Evolutionary conservation across 148 eudicot genomes (phyloP), one percentile per base, ranked within the genome.

Genomic region (Fagopyrum homotropicum): DNA sequence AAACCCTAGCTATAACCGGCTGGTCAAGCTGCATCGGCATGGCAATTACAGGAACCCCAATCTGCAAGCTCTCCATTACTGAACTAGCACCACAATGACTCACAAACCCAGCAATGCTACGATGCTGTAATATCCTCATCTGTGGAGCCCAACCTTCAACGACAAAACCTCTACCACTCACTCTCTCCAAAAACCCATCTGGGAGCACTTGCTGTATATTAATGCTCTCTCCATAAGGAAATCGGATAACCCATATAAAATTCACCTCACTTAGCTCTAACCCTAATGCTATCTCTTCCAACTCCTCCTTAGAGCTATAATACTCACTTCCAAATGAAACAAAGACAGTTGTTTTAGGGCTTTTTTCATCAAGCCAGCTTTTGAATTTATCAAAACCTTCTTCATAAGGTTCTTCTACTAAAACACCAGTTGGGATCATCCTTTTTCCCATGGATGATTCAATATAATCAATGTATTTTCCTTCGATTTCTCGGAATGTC

Each of bases 21-120:
- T 74, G 69, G 50, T 74, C 76, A 7, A 74, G 15, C 4, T 74
- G 76, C 48, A 55, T 56, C 5, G 76, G 76, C 76, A 74, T 74
- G 11, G 76, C 69, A 10, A 56, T 55, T 40, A 74, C 43, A 9
- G 76, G 76, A 19, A 74, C 49, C 26, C 76, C 68, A 14, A 74
- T 49, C 57, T 40, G 56, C 76, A 74, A 35, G 26, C 76, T 55
- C 44, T 74, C 76, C 68, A 74, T 6, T 17, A 54, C 48, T 16
- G 69, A 74, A 68, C 51, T 56, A 66, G 50, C 56, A 14, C 76
- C 76, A 40, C 76, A 74, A 12, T 56, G 76, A 6, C 66, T 73
- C 15, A 73, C 76, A 7, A 73, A 73, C 63, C 63, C 76, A 0
- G 64, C 76, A 15, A 73, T 16, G 49, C 76, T 74, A 5, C n/a